Base-by-base conservation (phyloP, 345 rosid species). In the Salix brachista region DNA sequence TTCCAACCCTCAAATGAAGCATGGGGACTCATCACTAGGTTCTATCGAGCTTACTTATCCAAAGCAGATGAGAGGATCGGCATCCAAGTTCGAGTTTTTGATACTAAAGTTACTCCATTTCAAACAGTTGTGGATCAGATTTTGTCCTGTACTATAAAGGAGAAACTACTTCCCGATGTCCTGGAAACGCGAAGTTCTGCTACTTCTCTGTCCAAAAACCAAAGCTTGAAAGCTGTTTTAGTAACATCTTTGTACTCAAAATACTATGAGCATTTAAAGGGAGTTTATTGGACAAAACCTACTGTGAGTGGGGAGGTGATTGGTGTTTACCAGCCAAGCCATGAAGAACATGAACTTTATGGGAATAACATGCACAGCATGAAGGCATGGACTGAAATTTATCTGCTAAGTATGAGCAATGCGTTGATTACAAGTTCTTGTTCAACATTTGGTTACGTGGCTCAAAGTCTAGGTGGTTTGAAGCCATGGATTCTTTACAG, bases 371-470 rank as follows among this genome's bases (percentile, higher is more conserved):
- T 64, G 75, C 83, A 75, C 18, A 80, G 71, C 52, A 34, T 80
- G 30, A 70, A 80, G 76, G 83, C 83, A 26, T 80, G 78, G 83
- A 72, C 71, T 65, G 83, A 80, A 44, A 80, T 80, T 6, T 10
- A 80, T 41, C 18, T 75, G 18, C 66, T 80, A 1, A 80, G 83
- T 34, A 9, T 70, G 67, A 46, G 76, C 21, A 75, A 80, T 64
- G 66, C 62, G 60, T 30, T 80, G 46, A 67, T 80, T 32, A 80
- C 78, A 21, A 80, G 83, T 23, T 9, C 79, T 10, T 52, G 70
- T 72, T 80, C 83, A 46, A 80, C 83, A 9, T 80, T 80, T 52
- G 83, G 83, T 9, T 80, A 80, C 42, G 83, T 75, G n/a, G 78
- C 79, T 65, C 83, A 80, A 41, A 71, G 79, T 18, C 42, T 80